Evolutionary conservation across 768 basidiomycete genomes (phyloP).

Genomic region (Austroboletus festivus): DNA sequence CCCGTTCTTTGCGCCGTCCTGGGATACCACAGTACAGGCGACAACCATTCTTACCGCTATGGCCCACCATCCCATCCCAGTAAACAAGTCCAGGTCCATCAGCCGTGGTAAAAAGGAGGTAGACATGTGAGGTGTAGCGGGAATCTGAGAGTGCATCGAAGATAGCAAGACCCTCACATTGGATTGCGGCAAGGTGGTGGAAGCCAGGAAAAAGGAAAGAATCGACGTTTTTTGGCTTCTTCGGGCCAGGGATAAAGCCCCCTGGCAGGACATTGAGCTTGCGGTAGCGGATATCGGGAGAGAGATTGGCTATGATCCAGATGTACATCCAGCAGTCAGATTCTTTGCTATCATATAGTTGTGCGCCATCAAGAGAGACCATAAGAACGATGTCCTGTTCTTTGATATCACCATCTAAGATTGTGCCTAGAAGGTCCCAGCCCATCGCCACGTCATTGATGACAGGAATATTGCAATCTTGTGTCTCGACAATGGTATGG

Average conservation of each 20-base stretch:
- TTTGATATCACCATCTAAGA: slow-evolving; percentile 4
- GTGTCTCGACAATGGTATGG: no score
- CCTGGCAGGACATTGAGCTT: slow-evolving; percentile 1
- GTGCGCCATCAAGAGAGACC: slow-evolving; percentile 39
- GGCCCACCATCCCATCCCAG: slow-evolving; percentile 36
- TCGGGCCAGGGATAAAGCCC: neutral
- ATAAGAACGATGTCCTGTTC: slow-evolving; percentile 31
- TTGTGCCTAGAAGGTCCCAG: slow-evolving; percentile 7
- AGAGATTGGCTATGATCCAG: slow-evolving; percentile 29
- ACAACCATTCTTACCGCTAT: slow-evolving; percentile 36
- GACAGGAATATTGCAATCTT: neutral
- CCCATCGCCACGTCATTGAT: slow-evolving; percentile 5
- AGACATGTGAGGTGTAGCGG: neutral
- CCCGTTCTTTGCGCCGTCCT: neutral
- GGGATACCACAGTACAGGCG: slow-evolving; percentile 27
- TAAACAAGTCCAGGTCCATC: slow-evolving; percentile 29
- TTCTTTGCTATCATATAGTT: slow-evolving; percentile 29
- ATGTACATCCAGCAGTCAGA: slow-evolving; percentile 33
- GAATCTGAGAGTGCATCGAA: neutral
- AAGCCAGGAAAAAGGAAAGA: slow-evolving; percentile 5
- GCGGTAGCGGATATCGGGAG: slow-evolving; percentile 6
- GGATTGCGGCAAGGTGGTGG: neutral
- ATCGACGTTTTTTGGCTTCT: slow-evolving; percentile 2
- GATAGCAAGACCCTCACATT: neutral
- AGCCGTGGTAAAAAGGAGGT: slow-evolving; percentile 13